phyloP scores from a whole-genome alignment of 306 rosid genomes.

The Mimosa bimucronata region DNA sequence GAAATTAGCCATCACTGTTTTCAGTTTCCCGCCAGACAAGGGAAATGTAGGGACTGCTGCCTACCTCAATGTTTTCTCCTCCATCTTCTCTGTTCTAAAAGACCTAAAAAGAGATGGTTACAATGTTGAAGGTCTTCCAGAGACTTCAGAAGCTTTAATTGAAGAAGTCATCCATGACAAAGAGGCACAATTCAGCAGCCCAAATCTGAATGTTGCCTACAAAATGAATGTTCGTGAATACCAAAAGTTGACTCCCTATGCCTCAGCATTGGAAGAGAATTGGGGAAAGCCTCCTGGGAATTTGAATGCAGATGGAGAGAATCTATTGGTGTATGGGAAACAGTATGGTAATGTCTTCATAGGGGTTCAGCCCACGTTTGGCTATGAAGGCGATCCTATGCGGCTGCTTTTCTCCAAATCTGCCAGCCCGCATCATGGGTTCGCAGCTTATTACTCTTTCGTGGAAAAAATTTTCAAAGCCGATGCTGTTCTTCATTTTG shows the following conservation, averaged over 20 bases:
- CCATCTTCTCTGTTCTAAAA: conserved; percentile 86
- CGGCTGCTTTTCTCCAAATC: conserved; percentile 96
- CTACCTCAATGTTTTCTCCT: conserved; percentile 90
- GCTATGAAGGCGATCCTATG: conserved; percentile 99
- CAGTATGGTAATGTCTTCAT: conserved; percentile 92
- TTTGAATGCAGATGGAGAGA: conserved; percentile 96
- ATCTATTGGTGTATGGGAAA: conserved; percentile 88
- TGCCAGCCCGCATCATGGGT: conserved; percentile 98
- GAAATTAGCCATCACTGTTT: conserved; percentile 88
- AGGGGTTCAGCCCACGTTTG: conserved; percentile 97
- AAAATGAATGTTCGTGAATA: conserved; percentile 92
- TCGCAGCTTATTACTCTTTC: conserved; percentile 93
- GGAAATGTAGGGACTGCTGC: conserved; percentile 99
- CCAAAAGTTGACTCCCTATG: conserved; percentile 80
- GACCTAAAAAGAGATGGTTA: conserved; percentile 86
- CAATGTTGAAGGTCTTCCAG: conserved; percentile 89
- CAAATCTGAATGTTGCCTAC: conserved; percentile 87
- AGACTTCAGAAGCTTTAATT: conserved; percentile 87
- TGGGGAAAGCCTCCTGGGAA: conserved; percentile 99
- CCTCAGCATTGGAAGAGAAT: conserved; percentile 84
- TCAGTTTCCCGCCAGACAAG: conserved; percentile 99
- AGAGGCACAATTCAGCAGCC: conserved; percentile 99
- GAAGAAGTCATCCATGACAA: conserved; percentile 94
- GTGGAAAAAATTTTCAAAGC: conserved; percentile 94
- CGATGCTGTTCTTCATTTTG: conserved; percentile 95